phyloP scores from a whole-genome alignment of 768 basidiomycete species.

The Pisolithus tinctorius region DNA sequence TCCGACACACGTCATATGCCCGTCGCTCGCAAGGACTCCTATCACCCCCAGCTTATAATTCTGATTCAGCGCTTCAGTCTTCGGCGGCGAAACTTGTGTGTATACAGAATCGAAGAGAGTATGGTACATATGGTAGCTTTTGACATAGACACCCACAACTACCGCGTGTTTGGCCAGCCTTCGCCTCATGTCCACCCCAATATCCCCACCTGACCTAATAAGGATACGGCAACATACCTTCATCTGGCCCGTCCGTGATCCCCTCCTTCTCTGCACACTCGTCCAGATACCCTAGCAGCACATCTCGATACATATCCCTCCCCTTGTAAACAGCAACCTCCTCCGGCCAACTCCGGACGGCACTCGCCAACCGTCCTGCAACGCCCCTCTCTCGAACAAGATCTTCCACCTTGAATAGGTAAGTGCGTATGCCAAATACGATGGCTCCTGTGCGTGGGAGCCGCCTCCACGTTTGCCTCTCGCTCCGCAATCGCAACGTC shows the following conservation, averaged over 20 bases:
- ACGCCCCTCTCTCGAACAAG: slow-evolving; percentile 50
- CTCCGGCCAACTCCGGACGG: slow-evolving; percentile 58
- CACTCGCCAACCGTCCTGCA: slow-evolving; percentile 55
- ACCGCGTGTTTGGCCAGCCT: too few relatives aligned
- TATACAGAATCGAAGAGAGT: too few relatives aligned
- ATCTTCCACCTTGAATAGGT: slow-evolving; percentile 47
- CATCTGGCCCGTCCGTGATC: not conserved
- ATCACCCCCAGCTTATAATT: not conserved
- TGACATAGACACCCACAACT: too few relatives aligned
- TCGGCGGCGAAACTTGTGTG: not conserved
- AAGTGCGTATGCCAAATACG: slow-evolving; percentile 65
- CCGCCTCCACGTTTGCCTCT: slow-evolving; percentile 61
- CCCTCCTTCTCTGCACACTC: slow-evolving; percentile 9
- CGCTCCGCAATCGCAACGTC: slow-evolving; percentile 49
- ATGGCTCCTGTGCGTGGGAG: slow-evolving; percentile 59
- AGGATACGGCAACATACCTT: slow-evolving; percentile 3
- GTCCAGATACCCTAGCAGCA: slow-evolving; percentile 13
- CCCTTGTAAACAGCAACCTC: slow-evolving; percentile 39
- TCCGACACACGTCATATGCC: slow-evolving; percentile 27
- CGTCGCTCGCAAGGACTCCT: slow-evolving; percentile 15
- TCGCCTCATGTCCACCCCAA: slow-evolving; percentile 8
- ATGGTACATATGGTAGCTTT: too few relatives aligned
- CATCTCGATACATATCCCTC: slow-evolving; percentile 18
- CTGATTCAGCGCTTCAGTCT: not conserved
- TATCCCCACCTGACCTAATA: slow-evolving; percentile 6